Percentiles rank a stretch among this genome's conserved stretches.
Conservation (phyloP, 1,284 basidiomycete species). For the Sphagnurus paluster region DNA sequence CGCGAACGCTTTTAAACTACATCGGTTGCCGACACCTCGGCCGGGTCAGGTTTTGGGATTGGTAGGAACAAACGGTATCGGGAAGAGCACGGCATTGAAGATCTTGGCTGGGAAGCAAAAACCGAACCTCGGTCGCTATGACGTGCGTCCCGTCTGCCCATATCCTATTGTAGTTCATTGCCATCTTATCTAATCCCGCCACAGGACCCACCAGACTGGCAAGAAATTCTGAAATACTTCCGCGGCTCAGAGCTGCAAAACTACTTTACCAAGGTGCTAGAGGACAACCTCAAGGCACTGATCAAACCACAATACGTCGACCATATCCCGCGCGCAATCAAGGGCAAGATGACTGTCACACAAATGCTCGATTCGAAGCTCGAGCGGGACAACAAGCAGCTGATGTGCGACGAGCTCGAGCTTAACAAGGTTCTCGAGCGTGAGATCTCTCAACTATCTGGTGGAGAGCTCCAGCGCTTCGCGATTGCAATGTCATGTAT, state of each 20-base stretch:
- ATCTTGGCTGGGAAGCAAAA: conserved; percentile 95
- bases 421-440: conserved; percentile 83
- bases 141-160: conserved; percentile 52
- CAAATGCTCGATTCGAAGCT: conserved; percentile 90
- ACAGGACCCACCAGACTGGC: conserved; percentile 95
- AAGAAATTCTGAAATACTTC: conserved; percentile 96
- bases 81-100: conserved; percentile 95
- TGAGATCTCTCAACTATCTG: conserved; percentile 84
- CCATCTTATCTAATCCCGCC: conserved; percentile 1
- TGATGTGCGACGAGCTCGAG: conserved; percentile 83
- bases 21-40: conserved; percentile 91
- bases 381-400: conserved; percentile 82
- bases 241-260: conserved; percentile 97
- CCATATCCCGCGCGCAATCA: conserved; percentile 95
- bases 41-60: conserved; percentile 95
- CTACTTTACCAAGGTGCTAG: conserved; percentile 98
- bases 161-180: conserved; percentile 4
- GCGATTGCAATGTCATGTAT: conserved; percentile 94
- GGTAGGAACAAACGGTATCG: conserved; percentile 98
- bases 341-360: conserved; percentile 81
- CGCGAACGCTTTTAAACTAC: conserved; percentile 97
- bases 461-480: conserved; percentile 95
- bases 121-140: conserved; percentile 89
- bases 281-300: conserved; percentile 95
- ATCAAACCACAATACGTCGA: conserved; percentile 99